Base-by-base conservation (phyloP, 352 stramenopile genomes). In the Globisporangium yorkense region DNA sequence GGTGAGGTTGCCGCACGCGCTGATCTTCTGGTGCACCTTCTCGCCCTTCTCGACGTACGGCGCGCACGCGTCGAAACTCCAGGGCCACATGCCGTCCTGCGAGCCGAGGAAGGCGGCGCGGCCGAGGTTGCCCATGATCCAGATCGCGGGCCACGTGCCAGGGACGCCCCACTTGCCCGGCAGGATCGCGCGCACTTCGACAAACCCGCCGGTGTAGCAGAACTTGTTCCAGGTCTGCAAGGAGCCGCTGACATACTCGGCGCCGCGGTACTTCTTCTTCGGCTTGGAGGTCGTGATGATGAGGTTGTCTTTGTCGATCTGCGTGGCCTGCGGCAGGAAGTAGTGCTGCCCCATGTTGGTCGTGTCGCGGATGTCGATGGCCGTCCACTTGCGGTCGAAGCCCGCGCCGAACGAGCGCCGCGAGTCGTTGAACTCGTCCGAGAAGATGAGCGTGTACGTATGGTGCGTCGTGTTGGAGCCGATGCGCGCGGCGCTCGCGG, bases 221-320 rank as follows among this genome's bases (percentile, higher is more conserved):
- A 99, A 99, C 75, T 99, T 99, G 83, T 99, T 97, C 96, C 96
- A 99, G 24, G 77, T 92, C 68, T 98, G 94, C n/a, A 99, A 50
- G 74, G 96, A 98, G 35, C 93, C 96, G 59, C 87, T 97, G 33
- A 95, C 86, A 67, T 95, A 95, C 56, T 77, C 75, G 21, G 84
- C 56, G 47, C 68, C 77, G 46, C 73, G 79, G 68, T 90, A 96
- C 54, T 77, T 70, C n/a, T 92, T 67, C 59, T 84, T 92, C 7
- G 82, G 72, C 70, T 95, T 96, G 51, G 80, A 81, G 3, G 89
- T 95, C 49, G 77, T 90, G 71, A 98, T 98, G 54, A 96, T 96
- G 43, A 98, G 68, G 71, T 93, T 96, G 29, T 93, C 94, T 61
- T 97, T 85, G 64, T 97, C 84, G 33, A 96, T 94, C 50, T 96